These are phyloP conservation scores for Babesia divergens DNA, from an alignment of 169 alveolate species.

Conservation along the genomic window DNA sequence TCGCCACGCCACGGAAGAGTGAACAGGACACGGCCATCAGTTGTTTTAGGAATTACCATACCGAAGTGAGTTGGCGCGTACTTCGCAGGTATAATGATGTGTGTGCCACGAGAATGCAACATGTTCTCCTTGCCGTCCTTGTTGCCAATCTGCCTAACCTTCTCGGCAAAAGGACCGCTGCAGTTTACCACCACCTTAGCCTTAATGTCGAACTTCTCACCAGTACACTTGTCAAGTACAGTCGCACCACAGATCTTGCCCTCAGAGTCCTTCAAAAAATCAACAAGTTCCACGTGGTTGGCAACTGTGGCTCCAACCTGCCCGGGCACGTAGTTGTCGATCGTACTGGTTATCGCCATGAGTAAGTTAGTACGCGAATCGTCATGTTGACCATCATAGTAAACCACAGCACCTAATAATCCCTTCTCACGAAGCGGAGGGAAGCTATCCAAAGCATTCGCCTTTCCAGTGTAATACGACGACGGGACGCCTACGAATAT, in stretches of 20 bases:
- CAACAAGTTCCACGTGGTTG: conserved; percentile 82
- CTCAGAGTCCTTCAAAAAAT: conserved; percentile 71
- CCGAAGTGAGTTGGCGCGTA: conserved; percentile 83
- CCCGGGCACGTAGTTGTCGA: conserved; percentile 81
- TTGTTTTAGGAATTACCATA: conserved; percentile 85
- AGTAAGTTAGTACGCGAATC: conserved; percentile 86
- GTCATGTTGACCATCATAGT: conserved; percentile 89
- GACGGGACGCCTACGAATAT: conserved; percentile 70
- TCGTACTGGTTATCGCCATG: conserved; percentile 83
- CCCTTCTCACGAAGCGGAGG: conserved; percentile 73
- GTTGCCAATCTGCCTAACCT: conserved; percentile 67
- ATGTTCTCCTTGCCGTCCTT: conserved; percentile 56
- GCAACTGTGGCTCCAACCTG: conserved; percentile 84
- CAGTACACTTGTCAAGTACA: conserved; percentile 76
- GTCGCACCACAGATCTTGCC: conserved; percentile 83
- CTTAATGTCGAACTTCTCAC: conserved; percentile 78
- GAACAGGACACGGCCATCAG: conserved; percentile 91
- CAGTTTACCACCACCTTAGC: conserved; percentile 88
- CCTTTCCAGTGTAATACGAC: conserved; percentile 68
- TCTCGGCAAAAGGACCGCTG: conserved; percentile 85
- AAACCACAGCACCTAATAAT: conserved; percentile 79
- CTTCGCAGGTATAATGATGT: conserved; percentile 75
- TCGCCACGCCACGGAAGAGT: conserved; percentile 83
- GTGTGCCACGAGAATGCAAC: conserved; percentile 77
- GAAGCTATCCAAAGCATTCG: conserved; percentile 65